Conservation (phyloP, 805 yeast genomes). For the Starmerella tilneyi region DNA sequence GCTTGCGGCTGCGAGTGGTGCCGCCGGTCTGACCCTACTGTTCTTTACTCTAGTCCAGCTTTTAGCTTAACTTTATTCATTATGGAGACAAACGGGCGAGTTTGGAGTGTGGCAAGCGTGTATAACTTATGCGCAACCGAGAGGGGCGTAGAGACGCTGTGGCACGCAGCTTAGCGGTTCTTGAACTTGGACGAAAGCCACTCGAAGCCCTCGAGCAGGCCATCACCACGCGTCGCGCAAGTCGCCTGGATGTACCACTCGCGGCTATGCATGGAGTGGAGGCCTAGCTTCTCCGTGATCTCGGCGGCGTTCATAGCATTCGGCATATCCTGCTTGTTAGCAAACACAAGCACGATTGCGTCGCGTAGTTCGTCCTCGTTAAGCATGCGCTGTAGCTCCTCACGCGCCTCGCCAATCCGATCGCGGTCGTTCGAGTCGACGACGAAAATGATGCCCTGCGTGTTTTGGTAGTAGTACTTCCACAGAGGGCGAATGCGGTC, state of each 20-base stretch:
- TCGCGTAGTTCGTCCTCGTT: constrained; percentile 97
- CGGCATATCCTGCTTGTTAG: constrained; percentile 98
- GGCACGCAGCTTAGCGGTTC: constrained; percentile 37
- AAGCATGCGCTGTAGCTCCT: constrained; percentile 95
- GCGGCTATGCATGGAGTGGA: constrained; percentile 95
- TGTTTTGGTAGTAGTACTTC: constrained; percentile 98
- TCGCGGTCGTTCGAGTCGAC: constrained; percentile 97
- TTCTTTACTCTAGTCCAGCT: constrained; percentile 2
- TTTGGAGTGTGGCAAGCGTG: constrained; percentile 5
- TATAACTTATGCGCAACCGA: constrained; percentile 4
- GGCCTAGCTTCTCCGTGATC: constrained; percentile 91
- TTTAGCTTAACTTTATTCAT: constrained; percentile 9
- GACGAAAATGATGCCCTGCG: constrained; percentile 96
- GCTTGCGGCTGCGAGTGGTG: not conserved
- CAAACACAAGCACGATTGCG: constrained; percentile 88
- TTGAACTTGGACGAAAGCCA: constrained; percentile 90
- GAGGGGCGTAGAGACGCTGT: not conserved
- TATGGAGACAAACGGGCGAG: constrained; percentile 6
- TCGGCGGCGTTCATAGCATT: constrained; percentile 99
- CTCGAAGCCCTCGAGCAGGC: constrained; percentile 94
- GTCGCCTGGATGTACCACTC: constrained; percentile 99
- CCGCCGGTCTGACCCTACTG: not conserved
- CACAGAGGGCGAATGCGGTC: constrained; percentile 97
- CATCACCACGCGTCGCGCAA: constrained; percentile 98
- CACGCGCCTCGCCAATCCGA: constrained; percentile 96